Evolutionary conservation across 1,139 yeast genomes (phyloP).

Genomic region (Pichiaceae sp.): DNA sequence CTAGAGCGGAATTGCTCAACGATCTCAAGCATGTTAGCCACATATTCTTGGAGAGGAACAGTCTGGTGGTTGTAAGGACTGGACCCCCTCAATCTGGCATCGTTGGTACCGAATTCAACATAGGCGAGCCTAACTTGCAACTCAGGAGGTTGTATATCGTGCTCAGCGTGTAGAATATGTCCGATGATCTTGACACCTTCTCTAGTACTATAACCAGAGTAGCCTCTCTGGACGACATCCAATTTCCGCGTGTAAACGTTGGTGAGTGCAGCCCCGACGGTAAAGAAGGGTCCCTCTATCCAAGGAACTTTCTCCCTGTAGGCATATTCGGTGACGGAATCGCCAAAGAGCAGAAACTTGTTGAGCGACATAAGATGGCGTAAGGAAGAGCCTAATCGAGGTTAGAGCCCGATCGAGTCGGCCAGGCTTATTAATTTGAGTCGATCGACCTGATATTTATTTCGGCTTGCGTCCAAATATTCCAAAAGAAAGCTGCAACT

Average conservation of each 20-base stretch:
- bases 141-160: slow-evolving; percentile 25
- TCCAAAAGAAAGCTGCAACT: background rate
- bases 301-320: slow-evolving; percentile 24
- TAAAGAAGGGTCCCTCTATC: slow-evolving; percentile 26
- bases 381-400: background rate
- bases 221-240: slow-evolving; percentile 56
- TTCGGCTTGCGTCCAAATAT: no score
- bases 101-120: slow-evolving; percentile 75
- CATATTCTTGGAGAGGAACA: slow-evolving; percentile 43
- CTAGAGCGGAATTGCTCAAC: slow-evolving; percentile 31
- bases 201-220: slow-evolving; percentile 50
- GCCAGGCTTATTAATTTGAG: no score
- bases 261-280: slow-evolving; percentile 44
- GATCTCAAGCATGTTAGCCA: slow-evolving; percentile 36
- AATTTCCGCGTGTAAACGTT: slow-evolving; percentile 41
- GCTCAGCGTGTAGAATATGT: slow-evolving; percentile 36
- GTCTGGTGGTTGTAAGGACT: slow-evolving; percentile 35
- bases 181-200: slow-evolving; percentile 43
- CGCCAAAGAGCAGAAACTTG: slow-evolving; percentile 57
- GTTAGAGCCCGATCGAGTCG: no score
- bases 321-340: slow-evolving; percentile 55
- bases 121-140: slow-evolving; percentile 28
- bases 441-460: no score
- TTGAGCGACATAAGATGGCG: slow-evolving; percentile 8
- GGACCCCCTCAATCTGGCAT: slow-evolving; percentile 31